A percentile compares a stretch with the other conserved stretches of the same genome.
phyloP scores from a whole-genome alignment of 495 filamentous ascomycete genomes.

The Lophium mytilinum region DNA sequence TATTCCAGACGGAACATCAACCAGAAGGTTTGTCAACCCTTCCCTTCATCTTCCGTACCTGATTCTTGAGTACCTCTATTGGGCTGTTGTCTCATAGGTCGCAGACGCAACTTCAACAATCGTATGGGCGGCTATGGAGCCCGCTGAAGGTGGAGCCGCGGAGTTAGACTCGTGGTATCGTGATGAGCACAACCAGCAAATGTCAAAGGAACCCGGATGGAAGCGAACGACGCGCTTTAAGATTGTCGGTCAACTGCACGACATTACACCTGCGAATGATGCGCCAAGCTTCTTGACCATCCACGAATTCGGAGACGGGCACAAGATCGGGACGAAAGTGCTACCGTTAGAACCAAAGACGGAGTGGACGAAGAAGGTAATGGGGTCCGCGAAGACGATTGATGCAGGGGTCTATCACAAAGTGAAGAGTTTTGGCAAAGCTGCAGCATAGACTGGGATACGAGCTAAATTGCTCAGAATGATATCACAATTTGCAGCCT shows the following conservation, averaged over 20 bases:
- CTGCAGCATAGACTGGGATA: neutral
- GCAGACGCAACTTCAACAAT: conserved; percentile 11
- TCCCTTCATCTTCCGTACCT: neutral
- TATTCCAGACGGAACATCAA: conserved; percentile 17
- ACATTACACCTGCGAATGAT: conserved; percentile 5
- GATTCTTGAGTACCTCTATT: neutral
- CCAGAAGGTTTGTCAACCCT: conserved; percentile 12
- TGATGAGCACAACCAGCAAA: conserved; percentile 24
- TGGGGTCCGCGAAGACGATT: conserved; percentile 6
- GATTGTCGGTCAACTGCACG: neutral
- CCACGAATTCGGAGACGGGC: conserved; percentile 23
- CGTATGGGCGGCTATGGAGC: conserved; percentile 15
- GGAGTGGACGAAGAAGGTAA: conserved; percentile 17
- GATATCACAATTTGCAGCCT: no score
- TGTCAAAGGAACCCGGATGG: conserved; percentile 23
- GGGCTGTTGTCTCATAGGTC: neutral
- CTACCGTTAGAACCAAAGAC: conserved; percentile 16
- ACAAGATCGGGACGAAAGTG: conserved; percentile 21
- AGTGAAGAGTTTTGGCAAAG: conserved; percentile 7
- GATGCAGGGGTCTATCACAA: conserved; percentile 22
- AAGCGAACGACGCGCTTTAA: conserved; percentile 16
- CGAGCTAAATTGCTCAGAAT: no score
- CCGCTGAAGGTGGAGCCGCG: conserved; percentile 4
- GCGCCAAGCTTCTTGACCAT: conserved; percentile 14
- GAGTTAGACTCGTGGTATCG: conserved; percentile 24